Percentiles rank a stretch among this genome's conserved stretches.
These are phyloP conservation scores for Corylus avellana DNA, from an alignment of 306 rosid genomes.

Conservation along the genomic window DNA sequence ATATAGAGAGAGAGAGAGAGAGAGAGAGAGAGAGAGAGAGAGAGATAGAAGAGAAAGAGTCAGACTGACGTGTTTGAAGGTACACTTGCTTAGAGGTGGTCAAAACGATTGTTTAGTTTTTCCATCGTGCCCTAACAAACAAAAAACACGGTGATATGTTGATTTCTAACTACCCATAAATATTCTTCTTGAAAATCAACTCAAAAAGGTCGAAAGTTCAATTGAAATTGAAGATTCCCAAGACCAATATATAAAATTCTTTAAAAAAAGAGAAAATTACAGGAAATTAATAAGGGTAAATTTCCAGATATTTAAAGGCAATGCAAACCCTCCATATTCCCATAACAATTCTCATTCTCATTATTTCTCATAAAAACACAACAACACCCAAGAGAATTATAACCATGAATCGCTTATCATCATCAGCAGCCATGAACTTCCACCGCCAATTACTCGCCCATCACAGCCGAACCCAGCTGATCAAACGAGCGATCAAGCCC, in stretches of 20 bases:
- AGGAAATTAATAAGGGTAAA: no score
- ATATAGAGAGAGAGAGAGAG: not conserved
- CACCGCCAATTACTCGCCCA: conserved; percentile 29
- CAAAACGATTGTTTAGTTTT: conserved; percentile 15
- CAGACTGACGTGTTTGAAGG: conserved; percentile 44
- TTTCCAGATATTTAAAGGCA: not conserved
- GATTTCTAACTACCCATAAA: conserved; percentile 26
- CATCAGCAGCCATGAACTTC: conserved; percentile 30
- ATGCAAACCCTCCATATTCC: not conserved
- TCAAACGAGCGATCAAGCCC: conserved; percentile 32
- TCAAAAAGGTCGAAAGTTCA: conserved; percentile 18
- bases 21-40: conserved; percentile 9
- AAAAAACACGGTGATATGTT: conserved; percentile 17
- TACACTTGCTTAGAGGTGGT: conserved; percentile 19
- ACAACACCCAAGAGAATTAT: not conserved
- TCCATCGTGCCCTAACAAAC: not conserved
- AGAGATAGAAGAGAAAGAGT: conserved; percentile 19
- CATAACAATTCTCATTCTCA: not conserved
- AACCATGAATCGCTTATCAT: conserved; percentile 1
- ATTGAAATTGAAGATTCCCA: conserved; percentile 17
- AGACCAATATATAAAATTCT: no score
- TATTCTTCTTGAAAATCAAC: conserved; percentile 29
- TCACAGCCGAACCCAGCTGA: conserved; percentile 25
- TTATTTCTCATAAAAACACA: not conserved
- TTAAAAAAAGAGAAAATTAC: no score